Base-by-base conservation (phyloP, 495 filamentous ascomycete genomes). In the Daldinia grandis region DNA sequence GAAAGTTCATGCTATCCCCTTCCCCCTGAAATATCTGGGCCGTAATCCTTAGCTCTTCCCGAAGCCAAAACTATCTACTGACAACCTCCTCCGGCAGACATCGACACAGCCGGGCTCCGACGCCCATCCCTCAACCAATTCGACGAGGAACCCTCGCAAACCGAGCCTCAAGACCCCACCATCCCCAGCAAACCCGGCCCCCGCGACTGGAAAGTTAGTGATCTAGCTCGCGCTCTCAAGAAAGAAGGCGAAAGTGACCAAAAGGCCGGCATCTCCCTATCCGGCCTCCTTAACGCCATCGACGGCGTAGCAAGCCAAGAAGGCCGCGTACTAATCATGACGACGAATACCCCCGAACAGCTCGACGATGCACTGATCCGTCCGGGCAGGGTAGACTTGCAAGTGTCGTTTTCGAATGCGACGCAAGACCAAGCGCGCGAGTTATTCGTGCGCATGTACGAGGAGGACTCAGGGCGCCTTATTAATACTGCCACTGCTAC, bases 221-320 rank as follows among this genome's bases (percentile, higher is more conserved):
- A 80, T 54, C 76, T 83, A 1, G 76, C 78, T 3, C 74, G 74
- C 7, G 79, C 74, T 19, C 72, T 79, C 0, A 79, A 78, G 62
- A 78, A 71, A 27, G 71, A 79, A 9, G 63, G 57, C 57, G 74
- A 72, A 21, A 24, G 57, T 17, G 35, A 50, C 10, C n/a, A 69
- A 60, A 75, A 80, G 74, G 78, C 81, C 62, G 81, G 83, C 19
- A 88, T 94, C 47, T 89, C 91, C 0, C 82, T 95, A 7, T 93
- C 92, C 0, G 92, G 91, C 0, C 82, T 96, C 0, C 82, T 96
- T n/a, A 95, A 96, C 76, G 87, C 86, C 50, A 91, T 96, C 65
- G 93, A 96, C 72, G 92, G 93, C 28, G 92, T 94, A 0, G 90
- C 90, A 6, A 90, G 89, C 1, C 90, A 93, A 61, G 92, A 95